A percentile compares a stretch with the other conserved stretches of the same genome.
These are phyloP conservation scores for Epichloe sibirici DNA, from an alignment of 2,329 filamentous ascomycete genomes.

Conservation along the genomic window DNA sequence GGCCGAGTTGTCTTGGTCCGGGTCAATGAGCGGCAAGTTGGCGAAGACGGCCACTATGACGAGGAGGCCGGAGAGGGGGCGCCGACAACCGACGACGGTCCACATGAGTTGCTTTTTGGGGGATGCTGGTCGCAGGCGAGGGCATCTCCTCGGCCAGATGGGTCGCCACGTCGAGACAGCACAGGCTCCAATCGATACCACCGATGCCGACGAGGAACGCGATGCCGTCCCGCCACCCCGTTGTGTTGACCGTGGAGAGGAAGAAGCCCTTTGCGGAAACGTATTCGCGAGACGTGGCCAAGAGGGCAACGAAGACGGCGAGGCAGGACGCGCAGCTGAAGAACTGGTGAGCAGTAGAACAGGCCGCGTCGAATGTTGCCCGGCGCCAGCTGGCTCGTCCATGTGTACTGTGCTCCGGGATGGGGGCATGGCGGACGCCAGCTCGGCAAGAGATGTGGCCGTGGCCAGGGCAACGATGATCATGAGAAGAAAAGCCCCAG, in stretches of 20 bases:
- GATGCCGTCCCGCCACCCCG: constrained; percentile 16
- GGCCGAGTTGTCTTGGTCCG: constrained; percentile 11
- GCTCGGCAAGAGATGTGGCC: constrained; percentile 16
- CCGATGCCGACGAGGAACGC: constrained; percentile 19
- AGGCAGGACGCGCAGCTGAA: constrained; percentile 14
- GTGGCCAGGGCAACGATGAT: constrained; percentile 13
- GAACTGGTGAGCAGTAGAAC: constrained; percentile 14
- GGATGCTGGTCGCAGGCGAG: constrained; percentile 11
- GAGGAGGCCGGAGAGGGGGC: constrained; percentile 3
- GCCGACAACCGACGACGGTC: constrained; percentile 12
- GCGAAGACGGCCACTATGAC: too few species aligned
- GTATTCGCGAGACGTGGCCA: constrained; percentile 13
- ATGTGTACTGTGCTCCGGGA: constrained; percentile 17
- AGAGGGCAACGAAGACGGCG: constrained; percentile 13
- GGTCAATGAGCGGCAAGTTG: constrained; percentile 10
- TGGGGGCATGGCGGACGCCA: constrained; percentile 17
- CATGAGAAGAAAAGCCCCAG: constrained; percentile 17
- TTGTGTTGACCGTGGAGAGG: constrained; percentile 10
- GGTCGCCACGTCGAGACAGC: constrained; percentile 16
- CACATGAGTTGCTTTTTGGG: constrained; percentile 7
- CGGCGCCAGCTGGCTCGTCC: constrained; percentile 14
- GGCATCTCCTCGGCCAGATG: constrained; percentile 20
- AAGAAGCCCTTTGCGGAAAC: constrained; percentile 13
- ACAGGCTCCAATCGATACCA: constrained; percentile 16
- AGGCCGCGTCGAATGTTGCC: constrained; percentile 7